Evolutionary conservation across 1,139 yeast species (phyloP).

Genomic region (Diutina sp.): DNA sequence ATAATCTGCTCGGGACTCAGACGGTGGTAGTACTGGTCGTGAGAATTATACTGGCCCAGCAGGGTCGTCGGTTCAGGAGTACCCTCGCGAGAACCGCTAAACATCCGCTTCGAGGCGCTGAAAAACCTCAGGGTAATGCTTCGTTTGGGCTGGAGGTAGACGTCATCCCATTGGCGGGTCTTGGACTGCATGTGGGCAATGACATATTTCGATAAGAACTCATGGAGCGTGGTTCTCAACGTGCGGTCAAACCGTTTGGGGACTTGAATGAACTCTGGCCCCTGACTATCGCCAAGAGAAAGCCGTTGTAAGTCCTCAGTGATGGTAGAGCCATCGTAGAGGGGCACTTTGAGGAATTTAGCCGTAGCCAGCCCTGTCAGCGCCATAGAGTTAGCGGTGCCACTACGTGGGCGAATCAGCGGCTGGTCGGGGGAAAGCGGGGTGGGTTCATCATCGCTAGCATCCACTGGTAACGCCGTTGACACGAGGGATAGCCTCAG

Average conservation of each 20-base stretch:
- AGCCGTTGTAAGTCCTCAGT: slow-evolving; percentile 40
- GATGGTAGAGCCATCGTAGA: slow-evolving; percentile 32
- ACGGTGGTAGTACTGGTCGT: slow-evolving; percentile 42
- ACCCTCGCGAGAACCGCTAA: slow-evolving; percentile 10
- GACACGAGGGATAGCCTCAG: slow-evolving; percentile 15
- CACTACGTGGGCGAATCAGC: not conserved
- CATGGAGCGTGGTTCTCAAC: slow-evolving; percentile 33
- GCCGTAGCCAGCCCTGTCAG: slow-evolving; percentile 3
- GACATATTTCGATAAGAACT: slow-evolving; percentile 42
- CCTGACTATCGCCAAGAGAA: slow-evolving; percentile 8
- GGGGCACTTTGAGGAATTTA: slow-evolving; percentile 8
- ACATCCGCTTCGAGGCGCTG: slow-evolving; percentile 51
- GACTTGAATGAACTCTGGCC: slow-evolving; percentile 10
- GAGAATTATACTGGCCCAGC: slow-evolving; percentile 22
- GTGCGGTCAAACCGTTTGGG: slow-evolving; percentile 26
- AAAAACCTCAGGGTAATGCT: slow-evolving; percentile 67
- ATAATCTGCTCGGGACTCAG: slow-evolving; percentile 63
- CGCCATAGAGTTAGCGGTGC: not conserved
- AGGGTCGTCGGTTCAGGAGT: slow-evolving; percentile 3
- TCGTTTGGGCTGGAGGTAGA: slow-evolving; percentile 51
- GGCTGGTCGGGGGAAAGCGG: not conserved
- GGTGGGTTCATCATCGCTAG: not conserved
- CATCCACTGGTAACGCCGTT: slow-evolving; percentile 14
- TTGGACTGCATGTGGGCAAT: slow-evolving; percentile 74
- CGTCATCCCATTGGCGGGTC: slow-evolving; percentile 70